These are phyloP conservation scores for Multifurca ochricompacta DNA, from an alignment of 768 basidiomycete genomes.

Conservation along the genomic window DNA sequence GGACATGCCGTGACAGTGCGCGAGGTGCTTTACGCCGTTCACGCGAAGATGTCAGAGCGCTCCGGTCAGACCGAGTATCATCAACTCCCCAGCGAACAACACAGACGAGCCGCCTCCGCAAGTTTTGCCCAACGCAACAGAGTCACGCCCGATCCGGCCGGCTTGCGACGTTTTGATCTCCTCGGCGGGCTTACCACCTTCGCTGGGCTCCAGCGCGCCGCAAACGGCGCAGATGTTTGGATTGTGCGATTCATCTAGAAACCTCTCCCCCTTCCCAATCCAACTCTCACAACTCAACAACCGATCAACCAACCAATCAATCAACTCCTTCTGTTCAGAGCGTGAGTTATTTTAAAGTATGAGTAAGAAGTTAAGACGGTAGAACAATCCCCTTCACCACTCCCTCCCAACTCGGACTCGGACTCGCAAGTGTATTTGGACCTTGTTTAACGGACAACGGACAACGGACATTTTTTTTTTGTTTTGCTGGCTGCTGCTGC, in stretches of 20 bases:
- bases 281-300: too few relatives aligned
- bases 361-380: neutral
- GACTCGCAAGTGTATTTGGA: conserved; percentile 5
- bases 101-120: conserved; percentile 10
- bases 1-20: conserved; percentile 16
- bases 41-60: conserved; percentile 10
- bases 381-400: too few relatives aligned
- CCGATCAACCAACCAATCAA: neutral
- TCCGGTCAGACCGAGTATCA: conserved; percentile 11
- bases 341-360: conserved; percentile 5
- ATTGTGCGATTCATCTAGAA: conserved; percentile 11
- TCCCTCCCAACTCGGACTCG: too few relatives aligned
- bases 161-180: conserved; percentile 15
- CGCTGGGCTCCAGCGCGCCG: conserved; percentile 14
- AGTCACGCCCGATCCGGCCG: conserved; percentile 9
- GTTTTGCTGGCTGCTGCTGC: too few relatives aligned
- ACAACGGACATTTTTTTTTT: neutral
- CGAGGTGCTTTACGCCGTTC: conserved; percentile 13
- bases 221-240: conserved; percentile 16
- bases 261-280: too few relatives aligned
- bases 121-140: conserved; percentile 13
- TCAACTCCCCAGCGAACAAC: conserved; percentile 7
- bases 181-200: conserved; percentile 16
- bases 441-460: neutral
- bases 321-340: neutral